These are phyloP conservation scores for Drechslerella stenobrocha DNA, from an alignment of 2,329 filamentous ascomycete species.

Conservation along the genomic window DNA sequence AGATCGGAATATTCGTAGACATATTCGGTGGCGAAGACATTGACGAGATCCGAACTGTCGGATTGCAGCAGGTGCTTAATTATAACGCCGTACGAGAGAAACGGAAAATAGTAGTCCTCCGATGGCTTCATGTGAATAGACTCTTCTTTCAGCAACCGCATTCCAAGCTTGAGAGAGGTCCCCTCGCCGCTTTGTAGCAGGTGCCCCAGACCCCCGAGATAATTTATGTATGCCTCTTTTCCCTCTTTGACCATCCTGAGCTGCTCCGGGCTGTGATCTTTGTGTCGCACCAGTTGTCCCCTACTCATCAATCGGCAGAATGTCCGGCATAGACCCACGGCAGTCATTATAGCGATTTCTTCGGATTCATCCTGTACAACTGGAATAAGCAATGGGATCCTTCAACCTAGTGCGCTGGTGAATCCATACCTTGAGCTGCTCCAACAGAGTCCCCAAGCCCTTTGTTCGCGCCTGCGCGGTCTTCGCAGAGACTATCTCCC, in stretches of 20 bases:
- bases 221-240: constrained; percentile 72
- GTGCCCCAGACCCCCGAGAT: constrained; percentile 65
- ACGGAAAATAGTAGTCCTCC: constrained; percentile 71
- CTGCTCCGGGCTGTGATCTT: constrained; percentile 71
- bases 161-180: constrained; percentile 74
- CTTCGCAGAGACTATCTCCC: constrained; percentile 82
- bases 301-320: constrained; percentile 79
- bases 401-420: not conserved
- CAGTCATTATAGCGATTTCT: constrained; percentile 68
- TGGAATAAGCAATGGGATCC: not conserved
- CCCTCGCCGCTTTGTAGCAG: constrained; percentile 66
- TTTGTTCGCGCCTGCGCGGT: constrained; percentile 86
- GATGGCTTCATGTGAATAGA: constrained; percentile 64
- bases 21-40: constrained; percentile 76
- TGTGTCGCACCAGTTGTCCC: constrained; percentile 69
- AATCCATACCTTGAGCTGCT: constrained; percentile 60
- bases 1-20: constrained; percentile 81
- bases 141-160: constrained; percentile 83
- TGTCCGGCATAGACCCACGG: constrained; percentile 80
- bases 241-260: constrained; percentile 76
- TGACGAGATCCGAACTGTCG: constrained; percentile 62
- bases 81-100: constrained; percentile 67
- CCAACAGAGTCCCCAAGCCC: constrained; percentile 60
- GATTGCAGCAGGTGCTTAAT: constrained; percentile 66
- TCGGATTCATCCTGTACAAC: constrained; percentile 58